phyloP scores from a whole-genome alignment of 495 filamentous ascomycete genomes.

The Neurospora pannonica region DNA sequence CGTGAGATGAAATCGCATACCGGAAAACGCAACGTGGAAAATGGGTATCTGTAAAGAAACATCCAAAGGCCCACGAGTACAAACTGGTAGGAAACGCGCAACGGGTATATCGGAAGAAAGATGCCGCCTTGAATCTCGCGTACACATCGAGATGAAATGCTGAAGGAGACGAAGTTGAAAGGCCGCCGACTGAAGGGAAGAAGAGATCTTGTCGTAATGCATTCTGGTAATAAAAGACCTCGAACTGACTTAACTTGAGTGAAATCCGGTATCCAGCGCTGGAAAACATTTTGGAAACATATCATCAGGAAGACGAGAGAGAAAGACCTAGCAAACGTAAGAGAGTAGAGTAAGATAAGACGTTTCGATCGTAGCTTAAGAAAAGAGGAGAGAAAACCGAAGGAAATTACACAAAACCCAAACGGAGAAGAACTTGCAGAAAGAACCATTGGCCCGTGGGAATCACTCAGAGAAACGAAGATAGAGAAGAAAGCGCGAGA shows the following conservation, averaged over 20 bases:
- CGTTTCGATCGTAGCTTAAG: neutral
- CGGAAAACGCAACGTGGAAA: neutral
- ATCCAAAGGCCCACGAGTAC: neutral
- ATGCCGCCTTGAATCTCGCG: neutral
- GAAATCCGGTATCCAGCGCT: neutral
- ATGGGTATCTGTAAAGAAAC: neutral
- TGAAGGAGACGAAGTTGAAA: neutral
- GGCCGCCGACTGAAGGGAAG: neutral
- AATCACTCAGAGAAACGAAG: neutral
- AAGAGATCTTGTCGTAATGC: neutral
- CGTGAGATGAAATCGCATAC: neutral
- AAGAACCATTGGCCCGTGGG: neutral
- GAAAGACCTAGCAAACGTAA: slow-evolving; percentile 3
- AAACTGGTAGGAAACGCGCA: neutral
- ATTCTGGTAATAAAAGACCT: neutral
- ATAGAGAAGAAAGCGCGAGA: neutral
- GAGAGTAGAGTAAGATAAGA: slow-evolving; percentile 8
- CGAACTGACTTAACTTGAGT: neutral
- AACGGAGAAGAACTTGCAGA: slow-evolving; percentile 4
- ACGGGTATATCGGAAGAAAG: neutral
- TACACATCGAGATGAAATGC: neutral
- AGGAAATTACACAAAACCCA: slow-evolving; percentile 3
- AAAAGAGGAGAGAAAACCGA: slow-evolving; percentile 2
- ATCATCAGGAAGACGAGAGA: slow-evolving; percentile 9
- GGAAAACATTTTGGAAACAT: neutral